These are phyloP conservation scores for Tremella yokohamensis DNA, from an alignment of 768 basidiomycete genomes.

Conservation along the genomic window DNA sequence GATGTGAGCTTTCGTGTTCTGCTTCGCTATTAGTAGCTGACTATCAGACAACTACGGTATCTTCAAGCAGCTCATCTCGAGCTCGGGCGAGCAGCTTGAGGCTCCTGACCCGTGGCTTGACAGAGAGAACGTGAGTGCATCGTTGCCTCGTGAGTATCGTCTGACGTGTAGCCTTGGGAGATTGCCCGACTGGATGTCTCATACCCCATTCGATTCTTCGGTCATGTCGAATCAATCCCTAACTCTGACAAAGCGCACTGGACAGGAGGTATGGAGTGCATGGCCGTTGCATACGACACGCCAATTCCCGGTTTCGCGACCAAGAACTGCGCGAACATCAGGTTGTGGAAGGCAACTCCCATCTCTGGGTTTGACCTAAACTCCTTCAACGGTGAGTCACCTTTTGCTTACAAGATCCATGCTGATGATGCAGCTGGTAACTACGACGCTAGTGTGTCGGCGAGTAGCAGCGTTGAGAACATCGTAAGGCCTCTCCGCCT, in stretches of 20 bases:
- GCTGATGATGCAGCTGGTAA: conserved; percentile 66
- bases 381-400: conserved; percentile 76
- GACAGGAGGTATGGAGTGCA: conserved; percentile 85
- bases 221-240: conserved; percentile 65
- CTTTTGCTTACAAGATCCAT: not conserved
- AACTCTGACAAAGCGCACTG: conserved; percentile 50
- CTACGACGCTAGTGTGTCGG: conserved; percentile 83
- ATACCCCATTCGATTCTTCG: conserved; percentile 73
- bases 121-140: conserved; percentile 40
- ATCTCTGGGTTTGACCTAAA: conserved; percentile 80
- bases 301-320: conserved; percentile 59
- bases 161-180: conserved; percentile 46
- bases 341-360: conserved; percentile 63
- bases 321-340: conserved; percentile 78
- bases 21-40: not conserved
- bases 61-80: conserved; percentile 83
- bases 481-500: conserved; percentile 54
- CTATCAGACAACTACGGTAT: conserved; percentile 72
- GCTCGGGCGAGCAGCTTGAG: conserved; percentile 52
- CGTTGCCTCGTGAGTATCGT: not conserved
- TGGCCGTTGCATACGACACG: conserved; percentile 89
- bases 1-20: conserved; percentile 56
- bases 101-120: conserved; percentile 55
- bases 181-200: conserved; percentile 62
- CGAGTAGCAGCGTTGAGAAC: conserved; percentile 83